Conservation (phyloP, 495 filamentous ascomycete genomes). For the Aeminium ludgeri region DNA sequence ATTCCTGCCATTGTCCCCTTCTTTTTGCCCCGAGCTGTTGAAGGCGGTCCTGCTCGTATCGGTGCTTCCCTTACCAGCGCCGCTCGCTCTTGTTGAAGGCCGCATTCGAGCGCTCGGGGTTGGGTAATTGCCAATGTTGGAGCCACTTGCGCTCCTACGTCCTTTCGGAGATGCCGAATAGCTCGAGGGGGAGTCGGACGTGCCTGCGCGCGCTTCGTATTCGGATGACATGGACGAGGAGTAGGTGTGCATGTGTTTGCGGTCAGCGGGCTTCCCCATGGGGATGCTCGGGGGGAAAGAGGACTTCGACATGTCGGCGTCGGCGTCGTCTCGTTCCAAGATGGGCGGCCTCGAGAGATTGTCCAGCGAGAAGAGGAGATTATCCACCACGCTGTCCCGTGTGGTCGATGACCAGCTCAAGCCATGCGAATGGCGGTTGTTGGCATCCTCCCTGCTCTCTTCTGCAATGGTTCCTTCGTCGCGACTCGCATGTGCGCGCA, state of each 20-base stretch:
- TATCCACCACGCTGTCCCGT: slow-evolving; percentile 33
- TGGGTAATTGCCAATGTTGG: slow-evolving; percentile 47
- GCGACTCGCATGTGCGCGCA: too few relatives aligned
- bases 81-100: slow-evolving; percentile 18
- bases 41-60: slow-evolving; percentile 1
- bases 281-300: slow-evolving; percentile 1
- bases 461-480: slow-evolving; percentile 1
- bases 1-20: slow-evolving; percentile 49
- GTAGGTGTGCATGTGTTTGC: slow-evolving; percentile 44
- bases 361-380: slow-evolving; percentile 81
- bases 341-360: slow-evolving; percentile 45
- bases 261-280: slow-evolving; percentile 30
- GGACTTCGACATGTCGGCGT: slow-evolving; percentile 9
- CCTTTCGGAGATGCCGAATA: slow-evolving; percentile 43
- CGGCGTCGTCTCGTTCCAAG: slow-evolving; percentile 17
- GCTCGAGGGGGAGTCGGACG: slow-evolving; percentile 40
- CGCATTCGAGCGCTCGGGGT: slow-evolving; percentile 47
- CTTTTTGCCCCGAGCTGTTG: neutral
- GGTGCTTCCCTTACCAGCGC: slow-evolving; percentile 1
- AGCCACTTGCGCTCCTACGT: slow-evolving; percentile 68
- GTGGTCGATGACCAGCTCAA: slow-evolving; percentile 16
- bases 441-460: neutral
- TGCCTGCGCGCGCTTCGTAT: slow-evolving; percentile 37
- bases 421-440: slow-evolving; percentile 9
- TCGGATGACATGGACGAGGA: slow-evolving; percentile 62